phyloP scores from a whole-genome alignment of 2,329 filamentous ascomycete species.

The Sporothrix euskadiensis region DNA sequence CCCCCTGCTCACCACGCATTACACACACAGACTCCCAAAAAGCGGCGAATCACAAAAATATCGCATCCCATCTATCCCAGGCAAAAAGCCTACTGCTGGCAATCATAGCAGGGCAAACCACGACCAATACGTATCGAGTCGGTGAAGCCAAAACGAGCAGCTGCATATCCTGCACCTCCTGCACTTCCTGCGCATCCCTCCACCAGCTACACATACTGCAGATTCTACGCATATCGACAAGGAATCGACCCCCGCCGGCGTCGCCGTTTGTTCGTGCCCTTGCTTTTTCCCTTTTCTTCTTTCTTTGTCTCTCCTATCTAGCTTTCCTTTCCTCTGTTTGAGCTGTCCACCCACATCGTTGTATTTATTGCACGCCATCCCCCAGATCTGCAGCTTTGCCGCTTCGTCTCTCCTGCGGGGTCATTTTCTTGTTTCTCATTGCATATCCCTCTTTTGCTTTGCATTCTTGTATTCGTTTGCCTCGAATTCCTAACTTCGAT shows the following conservation, averaged over 20 bases:
- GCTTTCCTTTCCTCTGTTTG: neutral
- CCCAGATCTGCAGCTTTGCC: constrained; percentile 12
- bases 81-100: neutral
- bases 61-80: constrained; percentile 17
- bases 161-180: constrained; percentile 19
- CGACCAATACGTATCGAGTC: constrained; percentile 21
- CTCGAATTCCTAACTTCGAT: neutral
- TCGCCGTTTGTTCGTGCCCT: constrained; percentile 19
- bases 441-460: neutral
- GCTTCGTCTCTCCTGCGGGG: neutral
- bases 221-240: constrained; percentile 12
- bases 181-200: neutral
- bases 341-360: neutral
- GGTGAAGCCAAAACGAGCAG: constrained; percentile 27
- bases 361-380: constrained; percentile 19
- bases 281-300: neutral
- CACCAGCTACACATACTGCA: constrained; percentile 1
- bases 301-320: neutral
- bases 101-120: constrained; percentile 1
- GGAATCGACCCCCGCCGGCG: constrained; percentile 17
- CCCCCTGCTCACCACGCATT: neutral
- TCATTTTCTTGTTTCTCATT: neutral
- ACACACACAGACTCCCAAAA: neutral
- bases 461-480: neutral
- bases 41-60: constrained; percentile 26